Percentiles rank a stretch among this genome's conserved stretches.
These are phyloP conservation scores for Papiliotrema fonsecae DNA, from an alignment of 1,284 basidiomycete genomes.

Conservation along the genomic window DNA sequence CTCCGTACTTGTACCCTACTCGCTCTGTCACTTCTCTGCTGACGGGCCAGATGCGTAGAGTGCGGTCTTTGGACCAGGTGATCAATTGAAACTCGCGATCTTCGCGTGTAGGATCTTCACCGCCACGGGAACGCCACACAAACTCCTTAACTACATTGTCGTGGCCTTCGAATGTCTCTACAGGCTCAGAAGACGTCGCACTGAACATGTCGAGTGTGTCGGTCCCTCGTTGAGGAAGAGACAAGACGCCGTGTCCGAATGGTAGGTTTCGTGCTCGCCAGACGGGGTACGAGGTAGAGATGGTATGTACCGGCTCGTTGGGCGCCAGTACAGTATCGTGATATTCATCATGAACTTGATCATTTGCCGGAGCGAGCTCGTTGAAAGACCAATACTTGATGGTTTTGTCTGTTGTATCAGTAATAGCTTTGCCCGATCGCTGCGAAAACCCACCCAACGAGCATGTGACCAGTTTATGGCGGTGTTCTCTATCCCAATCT, in stretches of 20 bases:
- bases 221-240: constrained; percentile 83
- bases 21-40: constrained; percentile 55
- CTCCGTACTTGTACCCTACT: constrained; percentile 52
- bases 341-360: constrained; percentile 16
- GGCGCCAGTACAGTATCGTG: constrained; percentile 18
- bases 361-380: constrained; percentile 21
- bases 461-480: constrained; percentile 81
- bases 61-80: constrained; percentile 95
- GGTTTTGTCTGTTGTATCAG: constrained; percentile 60
- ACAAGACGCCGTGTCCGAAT: constrained; percentile 84
- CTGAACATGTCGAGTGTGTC: constrained; percentile 80
- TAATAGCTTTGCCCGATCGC: not conserved
- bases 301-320: constrained; percentile 55
- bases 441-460: constrained; percentile 54
- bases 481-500: constrained; percentile 75
- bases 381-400: constrained; percentile 75
- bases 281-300: constrained; percentile 79
- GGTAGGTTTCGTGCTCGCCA: constrained; percentile 91
- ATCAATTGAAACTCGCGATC: constrained; percentile 83
- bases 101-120: constrained; percentile 51
- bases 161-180: constrained; percentile 81
- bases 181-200: constrained; percentile 36
- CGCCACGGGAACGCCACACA: constrained; percentile 75
- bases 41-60: constrained; percentile 86
- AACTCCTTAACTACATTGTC: constrained; percentile 95